Percentiles rank a stretch among this genome's conserved stretches.
phyloP scores from a whole-genome alignment of 768 basidiomycete species.

The Trametopsis cervina region DNA sequence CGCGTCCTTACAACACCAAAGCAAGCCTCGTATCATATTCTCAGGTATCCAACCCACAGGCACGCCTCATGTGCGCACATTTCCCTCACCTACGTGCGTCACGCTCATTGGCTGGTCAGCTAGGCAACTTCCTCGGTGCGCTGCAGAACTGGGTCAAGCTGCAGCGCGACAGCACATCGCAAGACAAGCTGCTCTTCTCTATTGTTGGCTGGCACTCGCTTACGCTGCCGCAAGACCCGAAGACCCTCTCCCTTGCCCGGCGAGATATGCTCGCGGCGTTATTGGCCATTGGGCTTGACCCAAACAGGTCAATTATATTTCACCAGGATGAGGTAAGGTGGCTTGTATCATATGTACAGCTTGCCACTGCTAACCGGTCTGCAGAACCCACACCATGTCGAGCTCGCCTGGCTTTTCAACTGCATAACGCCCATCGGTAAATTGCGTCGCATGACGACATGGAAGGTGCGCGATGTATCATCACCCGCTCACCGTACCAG shows the following conservation, averaged over 20 bases:
- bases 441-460: slow-evolving; percentile 88
- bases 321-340: slow-evolving; percentile 79
- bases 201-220: slow-evolving; percentile 94
- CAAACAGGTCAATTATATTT: slow-evolving; percentile 66
- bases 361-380: neutral
- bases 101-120: slow-evolving; percentile 33
- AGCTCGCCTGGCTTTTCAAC: slow-evolving; percentile 85
- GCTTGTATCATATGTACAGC: neutral
- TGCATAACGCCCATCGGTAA: slow-evolving; percentile 81
- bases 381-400: slow-evolving; percentile 78
- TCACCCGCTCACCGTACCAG: too few relatives aligned
- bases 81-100: neutral
- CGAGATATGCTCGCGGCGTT: slow-evolving; percentile 76
- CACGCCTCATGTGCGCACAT: slow-evolving; percentile 68
- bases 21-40: slow-evolving; percentile 47
- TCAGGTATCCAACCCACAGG: slow-evolving; percentile 95
- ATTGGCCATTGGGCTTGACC: slow-evolving; percentile 81
- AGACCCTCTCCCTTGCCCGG: slow-evolving; percentile 50
- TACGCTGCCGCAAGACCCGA: slow-evolving; percentile 84
- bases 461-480: slow-evolving; percentile 60
- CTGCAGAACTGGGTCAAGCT: slow-evolving; percentile 84
- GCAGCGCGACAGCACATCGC: slow-evolving; percentile 49
- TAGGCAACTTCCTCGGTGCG: slow-evolving; percentile 93
- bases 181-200: slow-evolving; percentile 71
- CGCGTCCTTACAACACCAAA: neutral